Evolutionary conservation across 805 yeast species (phyloP).

Genomic region (Candida loeiensis): DNA sequence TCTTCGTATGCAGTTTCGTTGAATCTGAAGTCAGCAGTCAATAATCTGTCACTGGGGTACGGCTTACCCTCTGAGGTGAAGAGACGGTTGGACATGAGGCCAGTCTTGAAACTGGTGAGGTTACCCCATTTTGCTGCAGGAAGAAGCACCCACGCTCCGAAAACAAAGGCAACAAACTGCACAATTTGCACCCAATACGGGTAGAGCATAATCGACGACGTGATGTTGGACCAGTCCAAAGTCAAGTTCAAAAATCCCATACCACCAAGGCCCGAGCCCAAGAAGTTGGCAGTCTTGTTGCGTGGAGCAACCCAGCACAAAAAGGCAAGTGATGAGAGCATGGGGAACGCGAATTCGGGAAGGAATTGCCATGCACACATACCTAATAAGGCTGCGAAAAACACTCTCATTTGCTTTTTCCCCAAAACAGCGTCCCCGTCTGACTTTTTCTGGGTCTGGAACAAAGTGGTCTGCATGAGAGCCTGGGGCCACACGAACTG

Average conservation of each 20-base stretch:
- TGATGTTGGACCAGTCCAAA: constrained; percentile 26
- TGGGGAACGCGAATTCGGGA: constrained; percentile 23
- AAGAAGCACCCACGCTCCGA: constrained; percentile 23
- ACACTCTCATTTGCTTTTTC: constrained; percentile 17
- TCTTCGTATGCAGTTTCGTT: constrained; percentile 20
- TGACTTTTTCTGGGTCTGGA: constrained; percentile 12
- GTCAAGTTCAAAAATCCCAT: constrained; percentile 24
- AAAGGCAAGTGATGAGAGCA: constrained; percentile 23
- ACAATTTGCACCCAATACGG: constrained; percentile 26
- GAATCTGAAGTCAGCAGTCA: constrained; percentile 16
- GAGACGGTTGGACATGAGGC: constrained; percentile 23
- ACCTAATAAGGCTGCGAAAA: constrained; percentile 16
- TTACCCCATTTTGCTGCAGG: constrained; percentile 24
- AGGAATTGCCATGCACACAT: constrained; percentile 21
- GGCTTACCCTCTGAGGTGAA: constrained; percentile 16
- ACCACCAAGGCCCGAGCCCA: constrained; percentile 26
- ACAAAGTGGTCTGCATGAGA: constrained; percentile 21
- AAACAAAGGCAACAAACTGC: constrained; percentile 21
- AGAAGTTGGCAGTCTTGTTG: constrained; percentile 17
- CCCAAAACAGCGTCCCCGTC: constrained; percentile 9
- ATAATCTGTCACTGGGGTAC: constrained; percentile 19
- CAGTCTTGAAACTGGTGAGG: constrained; percentile 17
- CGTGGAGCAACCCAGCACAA: constrained; percentile 23
- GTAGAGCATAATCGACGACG: constrained; percentile 21
- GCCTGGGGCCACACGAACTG: constrained; percentile 26